These are phyloP conservation scores for Hypoxylon lienhwacheense DNA, from an alignment of 495 filamentous ascomycete genomes.

Conservation along the genomic window DNA sequence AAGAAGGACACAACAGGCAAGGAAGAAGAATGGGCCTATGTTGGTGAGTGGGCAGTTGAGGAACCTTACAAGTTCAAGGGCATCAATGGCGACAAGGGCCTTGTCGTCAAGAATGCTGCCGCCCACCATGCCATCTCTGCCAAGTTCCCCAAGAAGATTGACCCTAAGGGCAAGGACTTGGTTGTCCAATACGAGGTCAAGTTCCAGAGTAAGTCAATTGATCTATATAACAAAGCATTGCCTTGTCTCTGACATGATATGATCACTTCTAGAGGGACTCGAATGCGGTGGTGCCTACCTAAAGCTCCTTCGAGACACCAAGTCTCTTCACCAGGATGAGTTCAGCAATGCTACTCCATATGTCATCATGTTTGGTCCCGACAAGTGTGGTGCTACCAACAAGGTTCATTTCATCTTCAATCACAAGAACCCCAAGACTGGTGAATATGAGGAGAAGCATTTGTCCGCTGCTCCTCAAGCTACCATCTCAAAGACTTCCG, in stretches of 20 bases:
- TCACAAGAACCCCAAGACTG: slow-evolving; percentile 99
- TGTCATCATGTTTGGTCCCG: slow-evolving; percentile 99
- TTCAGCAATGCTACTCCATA: slow-evolving; percentile 98
- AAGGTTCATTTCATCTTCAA: slow-evolving; percentile 99
- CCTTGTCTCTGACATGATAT: slow-evolving; percentile 25
- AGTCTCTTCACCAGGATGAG: slow-evolving; percentile 93
- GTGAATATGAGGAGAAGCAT: slow-evolving; percentile 99
- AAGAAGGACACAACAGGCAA: slow-evolving; percentile 79
- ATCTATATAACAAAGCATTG: slow-evolving; percentile 21
- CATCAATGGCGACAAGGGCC: slow-evolving; percentile 93
- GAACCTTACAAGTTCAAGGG: slow-evolving; percentile 91
- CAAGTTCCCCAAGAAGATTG: slow-evolving; percentile 95
- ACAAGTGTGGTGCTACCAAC: slow-evolving; percentile 99
- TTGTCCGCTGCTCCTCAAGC: slow-evolving; percentile 80
- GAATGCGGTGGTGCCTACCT: slow-evolving; percentile 99
- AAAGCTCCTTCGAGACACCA: slow-evolving; percentile 98
- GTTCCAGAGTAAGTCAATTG: slow-evolving; percentile 78
- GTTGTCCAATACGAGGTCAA: slow-evolving; percentile 99
- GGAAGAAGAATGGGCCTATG: slow-evolving; percentile 96
- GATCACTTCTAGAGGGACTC: slow-evolving; percentile 67
- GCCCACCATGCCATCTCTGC: slow-evolving; percentile 99
- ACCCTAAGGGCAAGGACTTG: slow-evolving; percentile 94
- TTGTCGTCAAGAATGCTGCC: slow-evolving; percentile 94
- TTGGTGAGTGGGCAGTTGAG: slow-evolving; percentile 95
- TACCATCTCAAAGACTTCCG: slow-evolving; percentile 83